These are phyloP conservation scores for Coniochaeta sp. DNA, from an alignment of 2,329 filamentous ascomycete species.

Conservation along the genomic window DNA sequence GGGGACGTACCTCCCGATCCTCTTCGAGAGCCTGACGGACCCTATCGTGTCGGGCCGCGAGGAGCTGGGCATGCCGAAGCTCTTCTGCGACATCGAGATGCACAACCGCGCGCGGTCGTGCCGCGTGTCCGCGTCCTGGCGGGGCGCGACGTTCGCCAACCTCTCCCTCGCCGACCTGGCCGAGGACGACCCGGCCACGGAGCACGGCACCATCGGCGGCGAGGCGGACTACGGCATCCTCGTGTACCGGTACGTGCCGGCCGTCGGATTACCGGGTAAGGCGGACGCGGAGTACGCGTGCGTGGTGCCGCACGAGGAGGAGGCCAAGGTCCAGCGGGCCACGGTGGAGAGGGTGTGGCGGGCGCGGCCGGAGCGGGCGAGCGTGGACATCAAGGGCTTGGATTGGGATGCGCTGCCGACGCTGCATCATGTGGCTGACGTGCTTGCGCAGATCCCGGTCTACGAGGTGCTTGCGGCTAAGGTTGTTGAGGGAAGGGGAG, in stretches of 20 bases:
- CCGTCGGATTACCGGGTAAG: conserved; percentile 40
- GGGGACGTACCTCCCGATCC: conserved; percentile 48
- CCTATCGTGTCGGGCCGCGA: conserved; percentile 53
- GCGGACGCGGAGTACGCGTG: conserved; percentile 47
- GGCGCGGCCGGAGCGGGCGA: conserved; percentile 26
- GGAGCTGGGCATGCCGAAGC: conserved; percentile 55
- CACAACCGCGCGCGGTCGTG: conserved; percentile 21
- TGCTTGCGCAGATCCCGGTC: conserved; percentile 47
- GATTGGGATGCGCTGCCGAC: conserved; percentile 52
- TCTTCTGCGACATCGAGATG: conserved; percentile 42
- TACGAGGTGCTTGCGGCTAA: conserved; percentile 49
- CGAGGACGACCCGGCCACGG: conserved; percentile 10
- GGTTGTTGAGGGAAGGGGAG: conserved; percentile 46
- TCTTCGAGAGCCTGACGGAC: conserved; percentile 52
- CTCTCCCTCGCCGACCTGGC: conserved; percentile 10
- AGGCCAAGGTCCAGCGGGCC: conserved; percentile 21
- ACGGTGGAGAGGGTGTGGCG: conserved; percentile 24
- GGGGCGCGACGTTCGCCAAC: conserved; percentile 22
- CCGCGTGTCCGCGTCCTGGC: conserved; percentile 31
- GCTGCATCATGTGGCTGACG: conserved; percentile 47
- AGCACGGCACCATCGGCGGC: conserved; percentile 19
- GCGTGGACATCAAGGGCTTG: conserved; percentile 36
- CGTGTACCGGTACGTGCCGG: conserved; percentile 47
- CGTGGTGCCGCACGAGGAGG: conserved; percentile 26
- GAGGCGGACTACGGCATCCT: conserved; percentile 12